These are phyloP conservation scores for Citrus medica DNA, from an alignment of 345 rosid genomes.

Conservation along the genomic window DNA sequence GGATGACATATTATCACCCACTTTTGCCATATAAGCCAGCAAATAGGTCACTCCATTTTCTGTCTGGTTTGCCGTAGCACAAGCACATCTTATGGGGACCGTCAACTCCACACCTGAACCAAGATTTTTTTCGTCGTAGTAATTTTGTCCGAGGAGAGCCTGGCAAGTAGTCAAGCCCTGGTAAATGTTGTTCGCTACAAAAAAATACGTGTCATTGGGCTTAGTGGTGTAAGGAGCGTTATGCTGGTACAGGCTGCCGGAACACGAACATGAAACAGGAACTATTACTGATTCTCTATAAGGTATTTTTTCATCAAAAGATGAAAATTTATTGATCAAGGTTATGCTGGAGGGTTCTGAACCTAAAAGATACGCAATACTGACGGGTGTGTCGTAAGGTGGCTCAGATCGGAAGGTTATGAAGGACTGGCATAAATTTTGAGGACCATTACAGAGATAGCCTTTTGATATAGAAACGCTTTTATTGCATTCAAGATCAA, in stretches of 20 bases:
- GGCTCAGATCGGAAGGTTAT: slow-evolving; percentile 15
- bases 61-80: slow-evolving; percentile 22
- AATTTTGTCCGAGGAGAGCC: slow-evolving; percentile 18
- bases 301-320: background rate
- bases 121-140: background rate
- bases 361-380: slow-evolving; percentile 22
- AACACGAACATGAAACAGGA: slow-evolving; percentile 34
- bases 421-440: slow-evolving; percentile 24
- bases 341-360: slow-evolving; percentile 22
- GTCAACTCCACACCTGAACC: background rate
- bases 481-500: background rate
- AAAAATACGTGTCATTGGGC: background rate
- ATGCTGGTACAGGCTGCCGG: slow-evolving; percentile 19
- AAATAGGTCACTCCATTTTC: slow-evolving; percentile 10
- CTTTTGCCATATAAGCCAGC: slow-evolving; percentile 17
- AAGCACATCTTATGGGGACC: slow-evolving; percentile 28
- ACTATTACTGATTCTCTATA: slow-evolving; percentile 2
- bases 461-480: slow-evolving; percentile 11
- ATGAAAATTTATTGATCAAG: background rate
- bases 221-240: slow-evolving; percentile 5
- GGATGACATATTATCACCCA: slow-evolving; percentile 5
- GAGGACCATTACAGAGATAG: slow-evolving; percentile 23
- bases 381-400: slow-evolving; percentile 10
- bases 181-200: slow-evolving; percentile 17
- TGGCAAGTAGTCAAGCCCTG: slow-evolving; percentile 33